These are phyloP conservation scores for Eutrema salsugineum DNA, from an alignment of 441 rosid genomes.

Conservation along the genomic window DNA sequence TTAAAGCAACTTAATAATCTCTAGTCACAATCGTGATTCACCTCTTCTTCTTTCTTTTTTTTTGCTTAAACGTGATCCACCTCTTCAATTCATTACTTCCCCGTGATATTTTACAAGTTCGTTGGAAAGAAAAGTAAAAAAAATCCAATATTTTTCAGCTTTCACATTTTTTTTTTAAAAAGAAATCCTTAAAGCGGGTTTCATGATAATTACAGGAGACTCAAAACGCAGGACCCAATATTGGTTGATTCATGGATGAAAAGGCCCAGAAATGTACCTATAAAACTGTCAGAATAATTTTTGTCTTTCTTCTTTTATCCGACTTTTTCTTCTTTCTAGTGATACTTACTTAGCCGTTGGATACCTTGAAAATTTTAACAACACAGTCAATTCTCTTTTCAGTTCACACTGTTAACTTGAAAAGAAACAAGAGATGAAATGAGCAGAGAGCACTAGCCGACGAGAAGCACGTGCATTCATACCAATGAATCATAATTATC, in stretches of 20 bases:
- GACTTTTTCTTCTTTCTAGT: not conserved
- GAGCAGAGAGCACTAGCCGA: slow-evolving; percentile 28
- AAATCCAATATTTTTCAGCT: not conserved
- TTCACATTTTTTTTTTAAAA: not conserved
- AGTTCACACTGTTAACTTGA: slow-evolving; percentile 22
- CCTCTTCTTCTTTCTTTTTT: no score
- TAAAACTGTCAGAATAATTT: slow-evolving; percentile 1
- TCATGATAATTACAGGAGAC: slow-evolving; percentile 25
- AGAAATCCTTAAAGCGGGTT: slow-evolving; percentile 22
- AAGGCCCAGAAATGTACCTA: slow-evolving; percentile 26
- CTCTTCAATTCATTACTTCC: slow-evolving; percentile 24
- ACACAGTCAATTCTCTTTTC: slow-evolving; percentile 8
- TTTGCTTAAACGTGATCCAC: not conserved
- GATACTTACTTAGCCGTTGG: slow-evolving; percentile 19
- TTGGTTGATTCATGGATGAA: slow-evolving; percentile 16
- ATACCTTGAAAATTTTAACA: not conserved
- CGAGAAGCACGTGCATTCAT: slow-evolving; percentile 31
- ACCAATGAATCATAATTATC: slow-evolving; percentile 15
- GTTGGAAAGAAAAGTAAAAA: not conserved
- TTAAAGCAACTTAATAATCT: slow-evolving; percentile 34
- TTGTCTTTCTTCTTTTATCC: not conserved
- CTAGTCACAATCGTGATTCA: slow-evolving; percentile 27
- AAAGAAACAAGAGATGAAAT: slow-evolving; percentile 1
- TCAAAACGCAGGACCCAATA: slow-evolving; percentile 20
- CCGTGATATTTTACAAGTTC: slow-evolving; percentile 15